Evolutionary conservation across 192 early-diverging fungal genomes (phyloP), one percentile per base, ranked within the genome.

Genomic region (Coemansia sp.): DNA sequence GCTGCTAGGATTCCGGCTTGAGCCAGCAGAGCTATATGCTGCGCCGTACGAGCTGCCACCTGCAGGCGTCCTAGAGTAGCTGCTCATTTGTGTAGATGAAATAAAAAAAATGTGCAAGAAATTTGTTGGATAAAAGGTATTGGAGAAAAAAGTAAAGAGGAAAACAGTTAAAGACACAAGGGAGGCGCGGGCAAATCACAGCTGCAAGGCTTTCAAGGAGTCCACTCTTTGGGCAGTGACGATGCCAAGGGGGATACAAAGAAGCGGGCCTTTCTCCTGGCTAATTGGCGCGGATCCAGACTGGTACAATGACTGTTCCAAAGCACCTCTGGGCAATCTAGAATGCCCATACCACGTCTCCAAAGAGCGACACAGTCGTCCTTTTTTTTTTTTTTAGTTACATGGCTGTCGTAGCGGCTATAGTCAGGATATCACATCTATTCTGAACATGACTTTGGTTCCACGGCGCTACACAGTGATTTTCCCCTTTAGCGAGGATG

Each of bases 11-110:
- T 58, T 58, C 31, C 55, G 27, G 15, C 55, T 58, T 58, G 55
- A 34, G 29, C 15, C 23, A 31, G 55, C 29, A 34, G 55, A n/a
- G 55, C 55, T 14, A 17, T 58, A 32, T 12, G 38, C 51, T 19
- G 36, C 39, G 38, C 57, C 37, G 36, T 69, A 69, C 14, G 73
- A 75, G 38, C 46, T 50, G 41, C 64, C 51, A 12, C 55, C 31
- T 3, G 55, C 29, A 23, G 64, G 46, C 5, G 32, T 60, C 23
- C 65, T 75, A 25, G 55, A 53, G 58, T 74, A 74, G 77, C 77
- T 74, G 69, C 77, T 74, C 77, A 80, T 80, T 66, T 70, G 53
- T 59, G 51, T 59, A 25, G 32, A 45, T 46, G 37, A 9, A 27
- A 27, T 27, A 27, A 27, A 27, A 2, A 36, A 68, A 71, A 68